Evolutionary conservation across 2,329 filamentous ascomycete genomes (phyloP).

Genomic region (Colletotrichum somersetense): DNA sequence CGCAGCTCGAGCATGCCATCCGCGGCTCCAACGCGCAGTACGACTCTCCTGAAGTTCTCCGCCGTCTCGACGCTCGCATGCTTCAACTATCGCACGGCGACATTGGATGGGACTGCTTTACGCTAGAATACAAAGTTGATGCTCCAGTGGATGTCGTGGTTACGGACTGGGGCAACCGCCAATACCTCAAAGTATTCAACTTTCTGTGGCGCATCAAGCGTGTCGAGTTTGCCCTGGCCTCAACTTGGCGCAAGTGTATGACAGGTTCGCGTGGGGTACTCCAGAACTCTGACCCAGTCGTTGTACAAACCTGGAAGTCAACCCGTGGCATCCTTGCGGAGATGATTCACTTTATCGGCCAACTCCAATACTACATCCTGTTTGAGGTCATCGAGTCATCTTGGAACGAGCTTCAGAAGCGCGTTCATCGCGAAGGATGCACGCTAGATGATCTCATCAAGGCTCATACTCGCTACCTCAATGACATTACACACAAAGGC

Average conservation of each 20-base stretch:
- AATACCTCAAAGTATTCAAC: conserved; percentile 99
- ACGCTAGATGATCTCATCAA: conserved; percentile 96
- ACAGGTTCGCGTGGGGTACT: conserved; percentile 94
- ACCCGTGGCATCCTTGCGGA: conserved; percentile 91
- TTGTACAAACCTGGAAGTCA: conserved; percentile 87
- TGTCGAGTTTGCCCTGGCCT: conserved; percentile 92
- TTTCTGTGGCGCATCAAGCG: conserved; percentile 98
- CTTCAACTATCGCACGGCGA: conserved; percentile 95
- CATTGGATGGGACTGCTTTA: conserved; percentile 99
- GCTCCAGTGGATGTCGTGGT: conserved; percentile 97
- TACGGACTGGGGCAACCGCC: conserved; percentile 92
- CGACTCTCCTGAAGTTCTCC: conserved; percentile 90
- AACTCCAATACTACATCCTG: conserved; percentile 97
- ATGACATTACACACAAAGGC: conserved; percentile 95
- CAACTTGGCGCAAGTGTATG: conserved; percentile 95
- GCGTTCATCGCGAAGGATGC: conserved; percentile 85
- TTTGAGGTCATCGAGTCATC: conserved; percentile 98
- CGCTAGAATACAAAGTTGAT: conserved; percentile 97
- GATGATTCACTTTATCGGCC: conserved; percentile 98
- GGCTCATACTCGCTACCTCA: conserved; percentile 91
- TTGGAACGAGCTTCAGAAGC: conserved; percentile 90
- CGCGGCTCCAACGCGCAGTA: conserved; percentile 97
- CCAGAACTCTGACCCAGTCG: conserved; percentile 75
- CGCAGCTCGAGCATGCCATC: conserved; percentile 97
- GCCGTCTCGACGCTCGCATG: conserved; percentile 96